These are phyloP conservation scores for Tolypocladium ophioglossoides DNA, from an alignment of 2,329 filamentous ascomycete genomes.

Conservation along the genomic window DNA sequence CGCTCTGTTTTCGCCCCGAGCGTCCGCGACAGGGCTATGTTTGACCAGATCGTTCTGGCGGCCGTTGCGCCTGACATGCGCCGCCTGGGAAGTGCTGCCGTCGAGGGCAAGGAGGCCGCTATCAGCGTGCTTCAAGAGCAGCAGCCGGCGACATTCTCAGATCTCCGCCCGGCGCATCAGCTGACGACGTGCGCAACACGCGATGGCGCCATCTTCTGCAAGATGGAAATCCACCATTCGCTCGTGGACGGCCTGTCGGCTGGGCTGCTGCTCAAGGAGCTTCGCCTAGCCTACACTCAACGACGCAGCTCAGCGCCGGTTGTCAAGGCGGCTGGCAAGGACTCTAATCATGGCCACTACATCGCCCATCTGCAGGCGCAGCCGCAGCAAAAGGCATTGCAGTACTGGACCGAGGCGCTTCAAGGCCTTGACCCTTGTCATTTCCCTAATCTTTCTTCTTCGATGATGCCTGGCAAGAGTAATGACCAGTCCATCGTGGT, in stretches of 20 bases:
- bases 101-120: background rate
- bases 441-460: background rate
- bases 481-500: background rate
- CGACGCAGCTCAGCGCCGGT: background rate
- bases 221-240: background rate
- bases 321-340: background rate
- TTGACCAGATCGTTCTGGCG: background rate
- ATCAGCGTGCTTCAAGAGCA: background rate
- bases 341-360: background rate
- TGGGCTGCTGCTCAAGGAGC: background rate
- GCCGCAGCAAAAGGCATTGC: background rate
- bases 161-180: background rate
- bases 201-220: background rate
- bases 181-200: background rate
- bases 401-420: background rate
- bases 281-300: background rate
- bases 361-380: background rate
- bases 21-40: slow-evolving; percentile 9
- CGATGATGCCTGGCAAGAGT: background rate
- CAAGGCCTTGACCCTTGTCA: background rate
- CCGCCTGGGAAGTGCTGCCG: background rate
- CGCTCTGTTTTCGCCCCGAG: background rate
- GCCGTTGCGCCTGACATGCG: background rate
- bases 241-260: background rate
- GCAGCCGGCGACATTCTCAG: background rate